Percentiles rank a stretch among this genome's conserved stretches.
Conservation (phyloP, 2,329 filamentous ascomycete genomes). For the Nothomitra cinnamomea region DNA sequence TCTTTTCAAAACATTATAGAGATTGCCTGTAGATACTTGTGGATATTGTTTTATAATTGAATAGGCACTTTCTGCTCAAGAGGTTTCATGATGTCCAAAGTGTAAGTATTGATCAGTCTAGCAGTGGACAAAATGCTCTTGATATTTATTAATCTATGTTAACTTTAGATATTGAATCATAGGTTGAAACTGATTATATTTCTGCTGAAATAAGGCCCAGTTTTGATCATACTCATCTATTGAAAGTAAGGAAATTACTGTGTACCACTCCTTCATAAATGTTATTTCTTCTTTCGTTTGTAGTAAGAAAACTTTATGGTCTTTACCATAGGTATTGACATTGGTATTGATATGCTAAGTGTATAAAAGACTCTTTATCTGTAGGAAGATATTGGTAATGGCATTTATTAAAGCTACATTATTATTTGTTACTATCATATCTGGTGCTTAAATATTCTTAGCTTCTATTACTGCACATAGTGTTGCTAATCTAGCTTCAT, state of each 20-base stretch:
- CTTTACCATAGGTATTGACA: neutral
- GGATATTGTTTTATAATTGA: neutral
- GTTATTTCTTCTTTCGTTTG: neutral
- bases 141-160: neutral
- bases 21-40: too few relatives aligned
- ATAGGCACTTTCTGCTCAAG: neutral
- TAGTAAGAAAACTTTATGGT: neutral
- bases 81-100: neutral
- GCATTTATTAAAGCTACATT: neutral
- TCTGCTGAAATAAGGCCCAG: neutral
- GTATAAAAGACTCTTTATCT: neutral
- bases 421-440: conserved; percentile 2
- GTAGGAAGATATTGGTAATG: neutral
- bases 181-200: neutral
- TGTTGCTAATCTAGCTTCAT: too few relatives aligned
- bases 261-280: neutral
- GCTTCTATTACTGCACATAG: neutral
- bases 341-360: too few relatives aligned
- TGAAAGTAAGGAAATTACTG: neutral
- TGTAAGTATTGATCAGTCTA: too few relatives aligned
- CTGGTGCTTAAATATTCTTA: neutral
- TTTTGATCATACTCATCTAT: neutral
- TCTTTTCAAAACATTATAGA: too few relatives aligned
- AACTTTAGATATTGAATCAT: neutral
- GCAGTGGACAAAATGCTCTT: too few relatives aligned